Evolutionary conservation across 495 filamentous ascomycete genomes (phyloP).

Genomic region (Annulohypoxylon maeteangense): DNA sequence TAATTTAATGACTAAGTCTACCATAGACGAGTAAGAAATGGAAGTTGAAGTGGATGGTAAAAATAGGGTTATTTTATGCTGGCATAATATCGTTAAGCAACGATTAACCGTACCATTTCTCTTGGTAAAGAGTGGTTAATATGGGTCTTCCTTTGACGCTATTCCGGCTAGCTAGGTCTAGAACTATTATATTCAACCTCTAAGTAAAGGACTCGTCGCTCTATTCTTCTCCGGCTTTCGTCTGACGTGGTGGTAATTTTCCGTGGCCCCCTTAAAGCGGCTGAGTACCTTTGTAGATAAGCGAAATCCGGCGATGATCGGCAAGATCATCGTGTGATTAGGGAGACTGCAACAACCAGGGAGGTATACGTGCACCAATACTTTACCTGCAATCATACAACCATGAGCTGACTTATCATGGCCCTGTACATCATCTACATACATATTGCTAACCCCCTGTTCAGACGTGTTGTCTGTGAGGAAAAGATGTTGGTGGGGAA

Average conservation of each 20-base stretch:
- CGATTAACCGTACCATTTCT: background rate
- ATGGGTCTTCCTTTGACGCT: conserved; percentile 1
- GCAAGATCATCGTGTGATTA: conserved; percentile 9
- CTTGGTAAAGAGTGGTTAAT: background rate
- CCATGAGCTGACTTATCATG: conserved; percentile 13
- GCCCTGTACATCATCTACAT: background rate
- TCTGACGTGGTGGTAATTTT: background rate
- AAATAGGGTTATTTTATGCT: background rate
- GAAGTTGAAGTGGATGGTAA: conserved; percentile 1
- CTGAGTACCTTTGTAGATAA: conserved; percentile 7
- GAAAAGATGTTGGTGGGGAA: background rate
- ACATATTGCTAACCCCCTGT: background rate
- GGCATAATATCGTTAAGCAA: background rate
- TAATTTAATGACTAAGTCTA: conserved; percentile 13
- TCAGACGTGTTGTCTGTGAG: background rate
- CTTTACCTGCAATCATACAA: conserved; percentile 3
- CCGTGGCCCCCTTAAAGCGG: conserved; percentile 1
- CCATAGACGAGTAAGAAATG: background rate
- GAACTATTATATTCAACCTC: conserved; percentile 2
- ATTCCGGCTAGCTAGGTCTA: background rate
- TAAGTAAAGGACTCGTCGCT: background rate
- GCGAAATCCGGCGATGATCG: conserved; percentile 5
- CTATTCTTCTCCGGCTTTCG: background rate
- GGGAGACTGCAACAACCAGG: conserved; percentile 2
- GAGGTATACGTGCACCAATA: conserved; percentile 8